Percentiles rank a stretch among this genome's conserved stretches.
These are phyloP conservation scores for Leishmania martiniquensis DNA, from an alignment of 208 protist species.

Conservation along the genomic window DNA sequence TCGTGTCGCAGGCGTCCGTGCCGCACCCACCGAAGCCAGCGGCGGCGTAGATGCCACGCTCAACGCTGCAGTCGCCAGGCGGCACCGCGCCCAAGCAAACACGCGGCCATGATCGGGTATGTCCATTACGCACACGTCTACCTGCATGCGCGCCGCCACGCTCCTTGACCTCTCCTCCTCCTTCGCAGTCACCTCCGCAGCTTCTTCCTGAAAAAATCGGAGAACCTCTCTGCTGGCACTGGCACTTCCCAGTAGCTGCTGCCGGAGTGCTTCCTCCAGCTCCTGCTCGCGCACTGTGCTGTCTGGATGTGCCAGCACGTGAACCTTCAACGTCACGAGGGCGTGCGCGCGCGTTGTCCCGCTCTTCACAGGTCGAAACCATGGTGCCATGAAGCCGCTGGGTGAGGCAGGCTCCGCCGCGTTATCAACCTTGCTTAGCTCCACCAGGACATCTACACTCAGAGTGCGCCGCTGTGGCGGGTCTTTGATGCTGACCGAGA, in stretches of 20 bases:
- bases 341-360: conserved; percentile 13
- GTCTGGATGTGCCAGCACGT: conserved; percentile 30
- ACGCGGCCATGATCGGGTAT: conserved; percentile 34
- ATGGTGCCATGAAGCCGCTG: conserved; percentile 2
- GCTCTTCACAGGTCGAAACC: conserved; percentile 3
- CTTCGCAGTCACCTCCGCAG: conserved; percentile 5
- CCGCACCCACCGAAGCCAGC: not conserved
- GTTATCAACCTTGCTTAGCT: conserved; percentile 10
- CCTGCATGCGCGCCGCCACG: conserved; percentile 15
- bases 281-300: conserved; percentile 30
- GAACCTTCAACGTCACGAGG: conserved; percentile 26
- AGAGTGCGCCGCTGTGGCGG: conserved; percentile 34
- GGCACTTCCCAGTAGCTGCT: conserved; percentile 15
- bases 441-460: conserved; percentile 41
- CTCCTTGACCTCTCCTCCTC: conserved; percentile 13
- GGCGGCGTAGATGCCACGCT: not conserved
- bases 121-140: conserved; percentile 32
- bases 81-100: conserved; percentile 29
- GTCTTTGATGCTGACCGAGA: conserved; percentile 65
- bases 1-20: conserved; percentile 12
- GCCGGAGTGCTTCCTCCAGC: conserved; percentile 30
- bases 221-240: conserved; percentile 20
- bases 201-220: conserved; percentile 12
- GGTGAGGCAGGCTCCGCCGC: not conserved
- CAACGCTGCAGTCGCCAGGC: not conserved